phyloP scores from a whole-genome alignment of 2,329 filamentous ascomycete species.

The Calycina herbarum region DNA sequence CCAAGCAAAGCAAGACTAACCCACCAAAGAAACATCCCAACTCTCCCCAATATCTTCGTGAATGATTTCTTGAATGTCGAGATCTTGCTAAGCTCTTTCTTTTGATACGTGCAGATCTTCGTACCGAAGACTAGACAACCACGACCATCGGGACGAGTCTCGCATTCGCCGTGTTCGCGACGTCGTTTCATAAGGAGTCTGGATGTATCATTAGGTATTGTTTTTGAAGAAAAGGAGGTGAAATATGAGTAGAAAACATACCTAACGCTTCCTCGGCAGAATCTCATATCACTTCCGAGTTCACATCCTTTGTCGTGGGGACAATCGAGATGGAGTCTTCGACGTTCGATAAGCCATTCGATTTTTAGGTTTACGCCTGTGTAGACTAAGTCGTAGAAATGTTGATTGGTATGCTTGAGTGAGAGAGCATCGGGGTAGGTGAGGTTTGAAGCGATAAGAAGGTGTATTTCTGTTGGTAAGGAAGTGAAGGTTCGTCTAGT shows the following conservation, averaged over 20 bases:
- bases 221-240: neutral
- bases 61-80: slow-evolving; percentile 13
- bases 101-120: slow-evolving; percentile 26
- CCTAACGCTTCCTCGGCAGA: slow-evolving; percentile 61
- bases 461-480: slow-evolving; percentile 67
- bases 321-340: slow-evolving; percentile 63
- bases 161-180: slow-evolving; percentile 61
- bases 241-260: slow-evolving; percentile 37
- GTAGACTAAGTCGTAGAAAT: slow-evolving; percentile 64
- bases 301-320: slow-evolving; percentile 60
- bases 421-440: slow-evolving; percentile 71
- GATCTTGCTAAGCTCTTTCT: slow-evolving; percentile 14
- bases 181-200: slow-evolving; percentile 60
- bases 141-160: slow-evolving; percentile 37
- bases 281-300: slow-evolving; percentile 57
- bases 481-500: slow-evolving; percentile 25
- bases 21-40: slow-evolving; percentile 21
- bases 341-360: slow-evolving; percentile 66
- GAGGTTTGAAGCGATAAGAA: slow-evolving; percentile 59
- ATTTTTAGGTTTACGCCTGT: slow-evolving; percentile 67
- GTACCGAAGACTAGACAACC: slow-evolving; percentile 36
- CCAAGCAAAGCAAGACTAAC: slow-evolving; percentile 22
- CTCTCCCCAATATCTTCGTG: neutral
- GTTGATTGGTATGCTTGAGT: slow-evolving; percentile 63
- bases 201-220: neutral